Evolutionary conservation across 306 rosid species (phyloP), one percentile per base, ranked within the genome.

Genomic region (Corylus avellana): DNA sequence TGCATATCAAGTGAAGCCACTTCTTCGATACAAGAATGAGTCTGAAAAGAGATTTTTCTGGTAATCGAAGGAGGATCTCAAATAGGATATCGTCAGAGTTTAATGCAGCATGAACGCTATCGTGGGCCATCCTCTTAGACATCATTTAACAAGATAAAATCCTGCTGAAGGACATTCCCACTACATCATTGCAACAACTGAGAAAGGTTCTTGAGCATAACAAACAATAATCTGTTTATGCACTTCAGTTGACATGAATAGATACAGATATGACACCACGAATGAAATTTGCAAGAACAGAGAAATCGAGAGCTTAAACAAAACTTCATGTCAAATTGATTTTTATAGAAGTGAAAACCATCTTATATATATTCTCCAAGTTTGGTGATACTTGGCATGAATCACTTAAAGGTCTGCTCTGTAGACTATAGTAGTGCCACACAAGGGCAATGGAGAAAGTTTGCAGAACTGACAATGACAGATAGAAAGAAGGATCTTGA

Each of bases 61-160:
- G 96, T 63, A 92, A 71, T 44, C 88, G 88, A 63, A 90, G 80
- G 48, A 92, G 86, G 68, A 92, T 89, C 79, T 89, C 92, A 35
- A 77, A 84, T 79, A 92, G 84, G 82, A 91, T 85, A 79, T 92
- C 97, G 78, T 89, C 97, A 54, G 90, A 85, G 76, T 80, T 81
- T 68, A 92, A 86, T 47, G 82, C 92, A 73, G 74, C 82, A 79
- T 85, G 79, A 58, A 82, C 81, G 72, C 83, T 79, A 78, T 82
- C 42, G 1, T 70, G 32, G 18, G 29, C 68, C 85, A 54, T 85
- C 75, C 73, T 89, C 86, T 51, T 84, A 63, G 75, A 75, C 83
- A 66, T 68, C 39, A 57, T 72, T 76, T 27, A 50, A 53, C 84
- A 68, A 51, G 80, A 80, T 78, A n/a, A 75, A 44, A 80, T 67